Base-by-base conservation (phyloP, 2,329 filamentous ascomycete genomes). In the Pseudovirgaria hyperparasitica region DNA sequence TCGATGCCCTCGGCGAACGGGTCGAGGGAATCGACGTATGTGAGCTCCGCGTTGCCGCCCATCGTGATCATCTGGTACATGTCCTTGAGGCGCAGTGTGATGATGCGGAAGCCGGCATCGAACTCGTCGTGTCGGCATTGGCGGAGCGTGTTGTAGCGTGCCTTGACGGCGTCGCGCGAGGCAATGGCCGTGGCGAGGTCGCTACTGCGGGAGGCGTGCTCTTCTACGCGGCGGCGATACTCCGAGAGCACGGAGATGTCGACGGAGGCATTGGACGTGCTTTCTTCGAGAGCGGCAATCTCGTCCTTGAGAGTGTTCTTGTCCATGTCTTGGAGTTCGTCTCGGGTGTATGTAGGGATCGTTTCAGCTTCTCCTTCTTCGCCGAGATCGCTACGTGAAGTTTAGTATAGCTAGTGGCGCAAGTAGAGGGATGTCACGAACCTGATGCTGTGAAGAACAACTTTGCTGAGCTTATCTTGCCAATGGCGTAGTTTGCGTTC, bases 31-130 rank as follows among this genome's bases (percentile, higher is more conserved):
- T 98, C 90, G 21, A 98, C 90, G 14, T 98, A 74, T 55, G 98
- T 92, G 9, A 98, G 71, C 59, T 98, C 90, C 0, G 90, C 90
- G 45, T 98, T 98, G 30, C 90, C 90, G 35, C 90, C 90, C 85
- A 98, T 96, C 13, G 90, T 98, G 52, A 98, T 98, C 86, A 98
- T 94, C 53, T 98, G 90, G 60, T 98, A 98, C 90, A 98, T 98
- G 50, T 98, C 90, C 63, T 98, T 98, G 23, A 98, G 67, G 1
- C 87, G 80, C 14, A 94, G 66, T 2, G 87, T 96, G 54, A 98
- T 98, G 36, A 74, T 79, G 45, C 78, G 79, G 62, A 98, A 96
- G 20, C 92, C 90, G 50, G 92, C 84, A 86, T 96, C 96, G 68
- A 98, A 98, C 19, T 90, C 87, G 43, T 94, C 87, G 6, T 96